Evolutionary conservation across 805 yeast genomes (phyloP).

Genomic region (Kuraishia borneana): DNA sequence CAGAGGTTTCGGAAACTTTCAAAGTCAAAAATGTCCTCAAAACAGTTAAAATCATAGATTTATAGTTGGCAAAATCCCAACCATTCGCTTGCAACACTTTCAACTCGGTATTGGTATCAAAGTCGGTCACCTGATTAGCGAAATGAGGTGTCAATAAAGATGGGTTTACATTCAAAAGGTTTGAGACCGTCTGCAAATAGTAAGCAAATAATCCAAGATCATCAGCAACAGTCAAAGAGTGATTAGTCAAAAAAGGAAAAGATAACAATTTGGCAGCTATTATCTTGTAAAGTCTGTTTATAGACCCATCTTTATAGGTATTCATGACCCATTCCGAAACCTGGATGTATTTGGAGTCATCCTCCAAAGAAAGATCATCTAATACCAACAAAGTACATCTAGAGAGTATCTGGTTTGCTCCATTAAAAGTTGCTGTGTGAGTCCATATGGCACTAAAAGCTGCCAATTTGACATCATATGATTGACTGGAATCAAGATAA

Average conservation of each 20-base stretch:
- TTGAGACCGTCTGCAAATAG: slow-evolving; percentile 39
- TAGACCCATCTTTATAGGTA: slow-evolving; percentile 36
- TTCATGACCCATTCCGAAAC: slow-evolving; percentile 39
- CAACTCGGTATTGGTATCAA: slow-evolving; percentile 32
- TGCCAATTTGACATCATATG: slow-evolving; percentile 27
- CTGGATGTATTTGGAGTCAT: slow-evolving; percentile 27
- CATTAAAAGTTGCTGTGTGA: slow-evolving; percentile 44
- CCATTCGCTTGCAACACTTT: slow-evolving; percentile 27
- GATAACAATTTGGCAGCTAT: slow-evolving; percentile 11
- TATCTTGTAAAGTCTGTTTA: slow-evolving; percentile 49
- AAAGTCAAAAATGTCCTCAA: slow-evolving; percentile 32
- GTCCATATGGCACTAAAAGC: slow-evolving; percentile 67
- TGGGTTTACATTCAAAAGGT: slow-evolving; percentile 36
- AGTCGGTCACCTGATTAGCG: slow-evolving; percentile 46
- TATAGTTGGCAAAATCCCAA: slow-evolving; percentile 52
- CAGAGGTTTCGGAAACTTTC: slow-evolving; percentile 6
- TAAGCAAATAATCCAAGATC: slow-evolving; percentile 60
- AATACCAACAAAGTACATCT: slow-evolving; percentile 59
- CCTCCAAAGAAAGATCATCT: slow-evolving; percentile 43
- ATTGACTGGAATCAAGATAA: slow-evolving; percentile 28
- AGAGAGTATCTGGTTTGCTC: slow-evolving; percentile 34
- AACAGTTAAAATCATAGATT: slow-evolving; percentile 37
- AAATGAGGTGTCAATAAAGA: slow-evolving; percentile 34
- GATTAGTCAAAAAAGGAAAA: slow-evolving; percentile 15
- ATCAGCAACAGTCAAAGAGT: slow-evolving; percentile 27